Percentiles rank a stretch among this genome's conserved stretches.
These are phyloP conservation scores for Mycena epipterygia DNA, from an alignment of 768 basidiomycete genomes.

Conservation along the genomic window DNA sequence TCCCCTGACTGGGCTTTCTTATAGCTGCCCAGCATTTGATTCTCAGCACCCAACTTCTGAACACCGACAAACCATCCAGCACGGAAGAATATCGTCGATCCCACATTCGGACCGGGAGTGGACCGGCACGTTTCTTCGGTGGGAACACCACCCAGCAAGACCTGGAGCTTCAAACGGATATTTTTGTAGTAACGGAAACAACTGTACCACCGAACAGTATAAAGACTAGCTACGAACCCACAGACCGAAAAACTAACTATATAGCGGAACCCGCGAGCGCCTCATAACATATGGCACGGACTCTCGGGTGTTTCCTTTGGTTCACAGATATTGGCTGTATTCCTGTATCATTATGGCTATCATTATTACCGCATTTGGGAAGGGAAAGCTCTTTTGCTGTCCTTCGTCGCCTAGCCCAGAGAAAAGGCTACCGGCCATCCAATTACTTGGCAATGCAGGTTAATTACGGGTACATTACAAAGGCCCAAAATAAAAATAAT, in stretches of 20 bases:
- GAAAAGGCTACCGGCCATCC: too few relatives aligned
- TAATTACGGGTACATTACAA: too few relatives aligned
- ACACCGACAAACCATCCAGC: background rate
- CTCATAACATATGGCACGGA: too few relatives aligned
- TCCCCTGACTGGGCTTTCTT: background rate
- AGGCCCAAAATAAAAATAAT: background rate
- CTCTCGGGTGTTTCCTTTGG: too few relatives aligned
- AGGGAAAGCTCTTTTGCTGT: too few relatives aligned
- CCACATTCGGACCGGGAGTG: background rate
- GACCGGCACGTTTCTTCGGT: conserved; percentile 15
- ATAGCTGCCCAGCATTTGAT: conserved; percentile 29
- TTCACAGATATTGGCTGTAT: too few relatives aligned
- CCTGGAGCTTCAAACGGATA: conserved; percentile 14
- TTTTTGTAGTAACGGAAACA: conserved; percentile 1
- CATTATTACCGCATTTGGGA: too few relatives aligned
- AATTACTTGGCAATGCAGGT: too few relatives aligned
- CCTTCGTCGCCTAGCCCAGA: too few relatives aligned
- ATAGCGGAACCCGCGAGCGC: background rate
- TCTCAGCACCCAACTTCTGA: conserved; percentile 29
- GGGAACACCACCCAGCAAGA: background rate
- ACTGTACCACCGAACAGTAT: background rate
- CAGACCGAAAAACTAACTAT: background rate
- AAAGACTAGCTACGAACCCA: background rate
- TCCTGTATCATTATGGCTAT: too few relatives aligned
- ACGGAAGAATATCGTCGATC: background rate